These are phyloP conservation scores for Eimeria praecox DNA, from an alignment of 169 alveolate species.

Conservation along the genomic window DNA sequence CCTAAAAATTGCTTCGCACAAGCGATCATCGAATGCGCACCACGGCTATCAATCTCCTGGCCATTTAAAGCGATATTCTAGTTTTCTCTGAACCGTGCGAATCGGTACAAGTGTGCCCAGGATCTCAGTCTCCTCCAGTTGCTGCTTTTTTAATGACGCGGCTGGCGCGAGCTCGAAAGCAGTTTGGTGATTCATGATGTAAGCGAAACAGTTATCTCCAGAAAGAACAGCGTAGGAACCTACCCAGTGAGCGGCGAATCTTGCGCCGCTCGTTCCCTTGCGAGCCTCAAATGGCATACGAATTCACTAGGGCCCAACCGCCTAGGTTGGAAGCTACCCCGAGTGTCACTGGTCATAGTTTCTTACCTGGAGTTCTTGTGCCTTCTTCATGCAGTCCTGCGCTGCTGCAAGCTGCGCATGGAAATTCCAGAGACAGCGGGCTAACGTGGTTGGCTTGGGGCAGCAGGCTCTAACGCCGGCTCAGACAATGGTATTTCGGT, in stretches of 20 bases:
- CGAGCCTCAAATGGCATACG: not conserved
- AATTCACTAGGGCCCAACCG: not conserved
- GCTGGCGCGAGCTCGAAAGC: not conserved
- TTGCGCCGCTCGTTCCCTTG: not conserved
- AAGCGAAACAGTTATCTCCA: not conserved
- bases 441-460: not conserved
- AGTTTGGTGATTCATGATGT: not conserved
- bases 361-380: not conserved
- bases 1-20: not conserved
- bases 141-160: not conserved
- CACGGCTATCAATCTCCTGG: not conserved
- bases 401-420: not conserved
- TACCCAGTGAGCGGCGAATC: not conserved
- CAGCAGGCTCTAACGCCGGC: not conserved
- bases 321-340: not conserved
- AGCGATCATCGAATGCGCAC: not conserved
- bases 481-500: not conserved
- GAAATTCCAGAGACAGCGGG: not conserved
- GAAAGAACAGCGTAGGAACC: not conserved
- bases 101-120: not conserved
- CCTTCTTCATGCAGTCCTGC: not conserved
- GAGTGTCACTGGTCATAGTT: not conserved
- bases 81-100: not conserved
- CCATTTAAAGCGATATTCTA: not conserved
- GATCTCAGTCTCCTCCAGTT: not conserved